Evolutionary conservation across 805 yeast species (phyloP).

Genomic region (Candida adriatica): DNA sequence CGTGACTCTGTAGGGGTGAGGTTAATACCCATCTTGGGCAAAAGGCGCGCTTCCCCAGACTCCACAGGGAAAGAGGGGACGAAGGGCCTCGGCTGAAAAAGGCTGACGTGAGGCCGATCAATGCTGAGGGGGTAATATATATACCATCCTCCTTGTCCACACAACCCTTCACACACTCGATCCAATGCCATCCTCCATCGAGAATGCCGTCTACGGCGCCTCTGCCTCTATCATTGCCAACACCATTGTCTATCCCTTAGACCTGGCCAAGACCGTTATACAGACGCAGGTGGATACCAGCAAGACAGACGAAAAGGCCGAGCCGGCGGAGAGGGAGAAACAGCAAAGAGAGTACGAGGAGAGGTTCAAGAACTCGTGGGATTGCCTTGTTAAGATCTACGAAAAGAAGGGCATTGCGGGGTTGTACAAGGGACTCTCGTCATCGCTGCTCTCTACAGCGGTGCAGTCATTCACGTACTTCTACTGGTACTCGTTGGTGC

Average conservation of each 20-base stretch:
- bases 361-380: slow-evolving; percentile 48
- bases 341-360: slow-evolving; percentile 7
- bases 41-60: too few relatives aligned
- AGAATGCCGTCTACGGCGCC: slow-evolving; percentile 78
- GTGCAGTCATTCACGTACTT: slow-evolving; percentile 78
- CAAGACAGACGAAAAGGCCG: slow-evolving; percentile 1
- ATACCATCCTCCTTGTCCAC: too few relatives aligned
- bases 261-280: slow-evolving; percentile 66
- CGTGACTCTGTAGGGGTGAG: too few relatives aligned
- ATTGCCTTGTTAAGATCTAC: slow-evolving; percentile 55
- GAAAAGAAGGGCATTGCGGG: slow-evolving; percentile 55
- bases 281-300: slow-evolving; percentile 50
- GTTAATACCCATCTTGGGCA: too few relatives aligned
- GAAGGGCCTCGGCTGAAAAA: too few relatives aligned
- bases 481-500: slow-evolving; percentile 77
- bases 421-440: slow-evolving; percentile 64
- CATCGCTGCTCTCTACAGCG: slow-evolving; percentile 64
- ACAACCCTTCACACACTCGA: background rate
- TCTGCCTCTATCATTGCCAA: slow-evolving; percentile 77
- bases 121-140: too few relatives aligned
- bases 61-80: too few relatives aligned
- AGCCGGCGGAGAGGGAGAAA: slow-evolving; percentile 15
- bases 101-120: too few relatives aligned
- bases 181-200: slow-evolving; percentile 42
- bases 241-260: slow-evolving; percentile 73